A percentile compares a stretch with the other conserved stretches of the same genome.
phyloP scores from a whole-genome alignment of 2,329 filamentous ascomycete genomes.

The Alternaria arborescens region DNA sequence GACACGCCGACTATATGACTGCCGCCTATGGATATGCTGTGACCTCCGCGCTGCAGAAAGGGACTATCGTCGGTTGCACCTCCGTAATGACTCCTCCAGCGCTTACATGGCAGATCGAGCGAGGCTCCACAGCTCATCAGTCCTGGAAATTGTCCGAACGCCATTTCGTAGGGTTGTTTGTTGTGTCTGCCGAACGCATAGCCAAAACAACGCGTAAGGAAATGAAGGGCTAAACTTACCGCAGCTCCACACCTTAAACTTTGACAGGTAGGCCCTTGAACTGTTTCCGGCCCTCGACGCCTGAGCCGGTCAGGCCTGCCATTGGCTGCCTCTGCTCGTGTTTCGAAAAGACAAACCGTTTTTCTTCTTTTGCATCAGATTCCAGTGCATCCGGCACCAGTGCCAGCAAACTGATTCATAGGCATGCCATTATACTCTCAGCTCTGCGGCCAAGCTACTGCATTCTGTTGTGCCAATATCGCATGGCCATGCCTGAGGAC shows the following conservation, averaged over 20 bases:
- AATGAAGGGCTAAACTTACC: conserved; percentile 43
- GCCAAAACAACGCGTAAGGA: conserved; percentile 50
- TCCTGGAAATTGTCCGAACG: conserved; percentile 2
- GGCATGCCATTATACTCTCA: conserved; percentile 17
- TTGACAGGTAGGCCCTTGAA: conserved; percentile 41
- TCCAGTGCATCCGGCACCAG: conserved; percentile 22
- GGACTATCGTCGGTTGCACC: conserved; percentile 31
- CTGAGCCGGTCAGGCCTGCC: conserved; percentile 19
- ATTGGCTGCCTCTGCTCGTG: conserved; percentile 29
- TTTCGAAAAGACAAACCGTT: conserved; percentile 20
- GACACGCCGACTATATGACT: conserved; percentile 35
- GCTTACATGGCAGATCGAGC: conserved; percentile 10
- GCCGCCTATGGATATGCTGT: conserved; percentile 34
- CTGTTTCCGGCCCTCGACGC: conserved; percentile 25
- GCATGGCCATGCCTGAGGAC: conserved; percentile 22
- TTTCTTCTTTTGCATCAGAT: conserved; percentile 27
- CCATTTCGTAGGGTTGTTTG: conserved; percentile 24
- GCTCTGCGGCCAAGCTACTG: conserved; percentile 30
- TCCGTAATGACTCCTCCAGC: conserved; percentile 14
- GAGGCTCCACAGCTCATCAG: conserved; percentile 9
- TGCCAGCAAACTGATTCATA: conserved; percentile 15
- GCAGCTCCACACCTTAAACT: conserved; percentile 34
- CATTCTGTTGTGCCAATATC: conserved; percentile 38
- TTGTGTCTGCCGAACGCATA: conserved; percentile 34
- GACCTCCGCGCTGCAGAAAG: conserved; percentile 31